Evolutionary conservation across 2,329 filamentous ascomycete species (phyloP).

Genomic region (Claviceps monticola): DNA sequence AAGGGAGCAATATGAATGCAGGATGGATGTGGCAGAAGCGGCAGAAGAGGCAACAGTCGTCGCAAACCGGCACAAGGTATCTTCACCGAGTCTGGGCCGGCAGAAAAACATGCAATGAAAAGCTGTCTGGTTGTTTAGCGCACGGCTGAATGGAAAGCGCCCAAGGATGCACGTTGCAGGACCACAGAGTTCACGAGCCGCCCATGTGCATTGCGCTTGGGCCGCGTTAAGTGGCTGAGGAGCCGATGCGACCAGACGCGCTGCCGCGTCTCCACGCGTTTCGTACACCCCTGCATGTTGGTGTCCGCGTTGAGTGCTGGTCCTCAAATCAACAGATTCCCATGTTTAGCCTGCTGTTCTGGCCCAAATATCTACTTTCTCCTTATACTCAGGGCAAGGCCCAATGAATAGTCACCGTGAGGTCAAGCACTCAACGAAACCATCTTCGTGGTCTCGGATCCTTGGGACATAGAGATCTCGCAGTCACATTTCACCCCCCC

Average conservation of each 20-base stretch:
- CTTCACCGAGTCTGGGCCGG: neutral
- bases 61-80: neutral
- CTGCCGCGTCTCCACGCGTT: slow-evolving; percentile 6
- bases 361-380: no score
- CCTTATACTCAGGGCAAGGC: neutral
- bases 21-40: neutral
- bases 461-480: neutral
- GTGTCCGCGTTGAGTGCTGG: slow-evolving; percentile 1
- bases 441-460: neutral
- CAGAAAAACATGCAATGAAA: neutral
- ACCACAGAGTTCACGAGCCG: neutral
- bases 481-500: neutral
- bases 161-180: neutral
- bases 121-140: neutral
- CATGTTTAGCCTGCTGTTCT: neutral
- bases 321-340: neutral
- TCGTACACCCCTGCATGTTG: neutral
- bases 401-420: neutral
- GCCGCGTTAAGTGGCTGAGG: neutral
- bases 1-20: neutral
- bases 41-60: neutral
- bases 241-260: slow-evolving; percentile 3
- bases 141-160: neutral
- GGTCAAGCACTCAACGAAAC: neutral
- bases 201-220: neutral